These are phyloP conservation scores for Fusarium pseudocircinatum DNA, from an alignment of 2,329 filamentous ascomycete genomes.

Conservation along the genomic window DNA sequence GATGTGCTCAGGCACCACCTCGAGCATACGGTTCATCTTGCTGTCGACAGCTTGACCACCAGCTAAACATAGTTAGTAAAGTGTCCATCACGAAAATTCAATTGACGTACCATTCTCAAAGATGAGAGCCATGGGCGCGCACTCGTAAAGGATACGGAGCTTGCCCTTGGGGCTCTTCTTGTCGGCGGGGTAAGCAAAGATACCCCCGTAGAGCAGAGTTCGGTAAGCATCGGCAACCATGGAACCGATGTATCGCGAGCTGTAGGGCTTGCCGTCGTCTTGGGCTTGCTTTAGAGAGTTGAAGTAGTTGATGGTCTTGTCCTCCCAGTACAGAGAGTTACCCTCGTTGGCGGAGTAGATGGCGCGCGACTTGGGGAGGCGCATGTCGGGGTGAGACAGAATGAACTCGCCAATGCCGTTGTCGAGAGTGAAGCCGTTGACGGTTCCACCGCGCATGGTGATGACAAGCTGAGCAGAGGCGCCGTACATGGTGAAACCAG, in stretches of 20 bases:
- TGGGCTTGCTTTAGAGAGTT: slow-evolving; percentile 85
- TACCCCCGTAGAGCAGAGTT: slow-evolving; percentile 92
- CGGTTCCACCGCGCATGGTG: slow-evolving; percentile 90
- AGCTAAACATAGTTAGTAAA: slow-evolving; percentile 63
- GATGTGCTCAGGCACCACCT: slow-evolving; percentile 88
- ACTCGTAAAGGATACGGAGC: slow-evolving; percentile 96
- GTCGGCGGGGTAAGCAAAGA: slow-evolving; percentile 97
- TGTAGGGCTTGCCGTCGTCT: slow-evolving; percentile 86
- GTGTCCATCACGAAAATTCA: not conserved
- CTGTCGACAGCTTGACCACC: slow-evolving; percentile 93
- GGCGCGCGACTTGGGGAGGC: slow-evolving; percentile 77
- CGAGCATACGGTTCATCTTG: slow-evolving; percentile 90
- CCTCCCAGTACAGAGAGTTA: slow-evolving; percentile 96
- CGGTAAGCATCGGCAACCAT: slow-evolving; percentile 99
- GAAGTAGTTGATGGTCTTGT: slow-evolving; percentile 87
- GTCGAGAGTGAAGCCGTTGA: slow-evolving; percentile 98
- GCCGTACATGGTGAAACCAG: slow-evolving; percentile 99
- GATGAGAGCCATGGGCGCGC: slow-evolving; percentile 97
- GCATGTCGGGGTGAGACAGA: slow-evolving; percentile 95
- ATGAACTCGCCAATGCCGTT: slow-evolving; percentile 98
- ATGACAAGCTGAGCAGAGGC: slow-evolving; percentile 96
- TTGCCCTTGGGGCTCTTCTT: slow-evolving; percentile 99
- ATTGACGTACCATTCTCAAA: slow-evolving; percentile 89
- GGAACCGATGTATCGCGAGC: slow-evolving; percentile 91
- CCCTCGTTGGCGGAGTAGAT: slow-evolving; percentile 99